Base-by-base conservation (phyloP, 164 flowering plant genomes). In the Vitis riparia region DNA sequence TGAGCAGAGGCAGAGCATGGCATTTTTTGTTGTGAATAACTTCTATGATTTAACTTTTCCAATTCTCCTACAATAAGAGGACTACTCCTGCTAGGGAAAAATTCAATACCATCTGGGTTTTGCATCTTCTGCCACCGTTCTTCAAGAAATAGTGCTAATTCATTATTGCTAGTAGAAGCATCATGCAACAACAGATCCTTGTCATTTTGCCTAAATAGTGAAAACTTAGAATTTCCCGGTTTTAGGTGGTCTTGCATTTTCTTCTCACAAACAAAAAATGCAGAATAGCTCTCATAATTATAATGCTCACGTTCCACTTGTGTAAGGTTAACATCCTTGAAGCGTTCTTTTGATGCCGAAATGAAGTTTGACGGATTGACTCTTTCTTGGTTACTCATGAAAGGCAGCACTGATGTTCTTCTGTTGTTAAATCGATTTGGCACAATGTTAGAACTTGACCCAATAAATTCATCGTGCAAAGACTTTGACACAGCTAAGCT, bases 161-260 rank as follows among this genome's bases (percentile, higher is more conserved):
- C 74, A 50, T 67, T 29, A 69, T 69, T 52, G 66, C 72, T 81
- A 4, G 37, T 64, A 30, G 81, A 72, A 15, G 81, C 75, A 75
- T 67, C 70, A 68, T 65, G 64, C 23, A 63, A 70, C 53, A 73
- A 58, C n/a, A 63, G 30, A 53, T 56, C 44, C 13, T 17, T 62
- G 68, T 60, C 73, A 47, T 64, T 77, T 72, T 60, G 79, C 63
- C 66, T 71, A 23, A 61, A 51, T 49, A 51, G 57, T 64, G 76
- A 51, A 62, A 66, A 72, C 55, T 29, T 70, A 15, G 59, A 52
- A 55, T 64, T 55, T 67, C 48, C 55, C 27, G 65, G 53, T n/a
- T 67, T 52, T 15, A 68, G 27, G 11, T 53, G 64, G 52, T 32
- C 57, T 55, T 67, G 65, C 49, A 11, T 59, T 64, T 69, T 76